Percentiles rank a stretch among this genome's conserved stretches.
phyloP scores from a whole-genome alignment of 805 yeast species.

The Candida parachauliodes region DNA sequence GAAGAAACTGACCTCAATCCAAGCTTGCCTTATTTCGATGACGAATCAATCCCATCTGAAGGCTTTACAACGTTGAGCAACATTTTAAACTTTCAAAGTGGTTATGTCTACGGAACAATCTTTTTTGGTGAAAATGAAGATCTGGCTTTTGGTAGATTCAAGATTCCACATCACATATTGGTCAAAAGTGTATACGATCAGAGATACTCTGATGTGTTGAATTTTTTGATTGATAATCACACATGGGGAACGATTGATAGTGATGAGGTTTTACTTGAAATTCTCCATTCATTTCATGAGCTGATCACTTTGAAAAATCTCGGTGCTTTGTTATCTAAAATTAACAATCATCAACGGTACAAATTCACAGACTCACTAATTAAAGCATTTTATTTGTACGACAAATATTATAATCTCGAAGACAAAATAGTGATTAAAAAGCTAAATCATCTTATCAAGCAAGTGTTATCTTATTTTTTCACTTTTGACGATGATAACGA shows the following conservation, averaged over 20 bases:
- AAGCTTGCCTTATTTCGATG: constrained; percentile 3
- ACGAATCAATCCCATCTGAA: constrained; percentile 5
- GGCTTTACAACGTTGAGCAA: constrained; percentile 2
- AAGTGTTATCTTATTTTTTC: constrained; percentile 6
- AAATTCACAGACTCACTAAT: constrained; percentile 2
- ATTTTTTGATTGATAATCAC: neutral
- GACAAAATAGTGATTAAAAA: constrained; percentile 3
- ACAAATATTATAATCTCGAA: constrained; percentile 1
- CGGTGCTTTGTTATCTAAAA: neutral
- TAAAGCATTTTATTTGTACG: constrained; percentile 8
- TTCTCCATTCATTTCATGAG: neutral
- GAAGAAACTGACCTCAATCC: constrained; percentile 3
- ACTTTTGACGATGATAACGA: neutral
- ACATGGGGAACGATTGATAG: neutral
- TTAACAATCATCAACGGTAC: neutral
- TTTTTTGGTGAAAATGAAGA: constrained; percentile 1
- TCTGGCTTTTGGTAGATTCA: neutral
- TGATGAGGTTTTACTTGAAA: neutral
- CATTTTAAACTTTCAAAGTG: neutral
- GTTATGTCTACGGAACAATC: neutral
- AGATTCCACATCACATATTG: neutral
- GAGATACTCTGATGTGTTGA: neutral
- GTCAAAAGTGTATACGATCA: neutral
- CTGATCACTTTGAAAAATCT: neutral
- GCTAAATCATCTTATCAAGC: neutral